phyloP scores from a whole-genome alignment of 2,329 filamentous ascomycete species.

The Emmonsiellopsis sp. region DNA sequence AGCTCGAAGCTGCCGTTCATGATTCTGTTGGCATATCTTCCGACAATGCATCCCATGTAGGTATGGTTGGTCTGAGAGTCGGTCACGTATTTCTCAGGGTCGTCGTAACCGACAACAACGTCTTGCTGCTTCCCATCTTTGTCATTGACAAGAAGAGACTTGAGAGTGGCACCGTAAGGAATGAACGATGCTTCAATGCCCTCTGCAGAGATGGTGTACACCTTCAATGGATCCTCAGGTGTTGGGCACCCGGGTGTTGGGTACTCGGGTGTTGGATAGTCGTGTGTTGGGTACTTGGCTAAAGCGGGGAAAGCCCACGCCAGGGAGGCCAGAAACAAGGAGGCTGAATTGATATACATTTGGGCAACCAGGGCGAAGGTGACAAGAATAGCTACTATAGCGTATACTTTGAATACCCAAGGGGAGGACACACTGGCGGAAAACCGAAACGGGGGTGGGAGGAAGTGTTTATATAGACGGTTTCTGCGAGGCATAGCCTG shows the following conservation, averaged over 20 bases:
- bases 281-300: background rate
- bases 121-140: constrained; percentile 41
- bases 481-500: background rate
- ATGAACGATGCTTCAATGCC: constrained; percentile 42
- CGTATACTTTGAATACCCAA: background rate
- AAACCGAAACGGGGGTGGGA: too few relatives aligned
- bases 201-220: constrained; percentile 37
- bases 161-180: constrained; percentile 40
- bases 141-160: constrained; percentile 42
- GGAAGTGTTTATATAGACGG: background rate
- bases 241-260: background rate
- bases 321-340: background rate
- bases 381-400: constrained; percentile 1
- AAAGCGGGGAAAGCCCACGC: background rate
- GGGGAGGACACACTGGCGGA: background rate
- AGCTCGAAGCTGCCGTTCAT: constrained; percentile 49
- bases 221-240: constrained; percentile 27
- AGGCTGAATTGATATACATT: background rate
- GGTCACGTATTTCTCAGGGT: constrained; percentile 34
- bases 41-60: constrained; percentile 40
- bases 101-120: constrained; percentile 43
- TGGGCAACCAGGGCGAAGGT: background rate
- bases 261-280: constrained; percentile 1
- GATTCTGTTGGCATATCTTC: constrained; percentile 48
- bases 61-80: constrained; percentile 41